Conservation (phyloP, 2,329 filamentous ascomycete species). For the Xylaria sp. region DNA sequence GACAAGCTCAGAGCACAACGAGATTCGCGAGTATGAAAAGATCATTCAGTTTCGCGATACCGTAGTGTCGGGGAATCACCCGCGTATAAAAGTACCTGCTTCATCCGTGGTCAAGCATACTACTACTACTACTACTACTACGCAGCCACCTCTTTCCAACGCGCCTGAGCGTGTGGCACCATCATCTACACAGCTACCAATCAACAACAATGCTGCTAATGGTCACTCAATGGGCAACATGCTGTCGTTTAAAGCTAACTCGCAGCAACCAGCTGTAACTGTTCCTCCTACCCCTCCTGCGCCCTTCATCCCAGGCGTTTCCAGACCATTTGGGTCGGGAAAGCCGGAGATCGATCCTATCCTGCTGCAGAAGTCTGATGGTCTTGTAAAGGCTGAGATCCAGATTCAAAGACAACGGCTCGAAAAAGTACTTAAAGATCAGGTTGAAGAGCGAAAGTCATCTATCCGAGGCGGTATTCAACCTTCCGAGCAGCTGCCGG, state of each 20-base stretch:
- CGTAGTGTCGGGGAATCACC: slow-evolving; percentile 80
- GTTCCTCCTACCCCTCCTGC: slow-evolving; percentile 39
- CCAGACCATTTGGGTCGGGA: slow-evolving; percentile 57
- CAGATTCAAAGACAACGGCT: slow-evolving; percentile 82
- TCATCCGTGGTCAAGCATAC: slow-evolving; percentile 43
- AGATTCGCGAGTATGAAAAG: slow-evolving; percentile 78
- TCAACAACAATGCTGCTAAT: slow-evolving; percentile 41
- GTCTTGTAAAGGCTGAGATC: slow-evolving; percentile 83
- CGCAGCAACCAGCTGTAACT: slow-evolving; percentile 49
- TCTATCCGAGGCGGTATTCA: slow-evolving; percentile 56
- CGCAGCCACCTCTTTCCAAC: slow-evolving; percentile 40
- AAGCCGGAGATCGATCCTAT: slow-evolving; percentile 82
- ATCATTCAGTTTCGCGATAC: slow-evolving; percentile 84
- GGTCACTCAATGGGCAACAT: slow-evolving; percentile 47
- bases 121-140: too few species aligned
- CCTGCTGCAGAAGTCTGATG: slow-evolving; percentile 85
- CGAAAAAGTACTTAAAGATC: slow-evolving; percentile 80
- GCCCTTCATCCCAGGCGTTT: slow-evolving; percentile 50
- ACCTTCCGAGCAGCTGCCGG: slow-evolving; percentile 63
- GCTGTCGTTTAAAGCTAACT: slow-evolving; percentile 51
- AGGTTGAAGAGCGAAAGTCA: slow-evolving; percentile 71
- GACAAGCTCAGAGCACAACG: slow-evolving; percentile 57
- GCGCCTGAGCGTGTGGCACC: slow-evolving; percentile 41
- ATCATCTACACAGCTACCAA: slow-evolving; percentile 32
- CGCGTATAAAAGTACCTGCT: slow-evolving; percentile 66